phyloP scores from a whole-genome alignment of 164 flowering plant species.

The Annona squamosa region DNA sequence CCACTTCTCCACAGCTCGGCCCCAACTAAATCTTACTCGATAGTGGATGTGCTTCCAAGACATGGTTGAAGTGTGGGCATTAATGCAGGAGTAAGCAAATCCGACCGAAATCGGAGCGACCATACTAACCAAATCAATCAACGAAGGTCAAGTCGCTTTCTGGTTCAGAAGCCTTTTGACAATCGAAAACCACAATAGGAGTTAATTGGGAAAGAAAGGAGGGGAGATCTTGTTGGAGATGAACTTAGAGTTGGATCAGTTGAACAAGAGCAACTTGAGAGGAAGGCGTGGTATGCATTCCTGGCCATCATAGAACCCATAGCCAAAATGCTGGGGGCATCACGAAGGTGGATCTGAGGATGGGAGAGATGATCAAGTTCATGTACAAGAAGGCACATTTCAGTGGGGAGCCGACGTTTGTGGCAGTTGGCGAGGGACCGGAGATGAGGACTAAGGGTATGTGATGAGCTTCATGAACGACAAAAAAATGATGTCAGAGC shows the following conservation, averaged over 20 bases:
- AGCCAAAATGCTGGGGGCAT: constrained; percentile 49
- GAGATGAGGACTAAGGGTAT: constrained; percentile 32
- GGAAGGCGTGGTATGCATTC: constrained; percentile 35
- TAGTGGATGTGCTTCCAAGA: background rate
- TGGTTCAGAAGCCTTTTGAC: too few relatives aligned
- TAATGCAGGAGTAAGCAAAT: too few relatives aligned
- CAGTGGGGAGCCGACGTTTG: constrained; percentile 44
- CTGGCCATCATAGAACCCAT: constrained; percentile 55
- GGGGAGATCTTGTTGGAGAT: constrained; percentile 29
- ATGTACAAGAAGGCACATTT: constrained; percentile 27
- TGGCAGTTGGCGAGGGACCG: constrained; percentile 4
- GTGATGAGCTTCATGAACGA: constrained; percentile 34
- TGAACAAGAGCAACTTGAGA: constrained; percentile 33
- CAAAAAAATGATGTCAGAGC: constrained; percentile 47
- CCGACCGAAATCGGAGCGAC: too few relatives aligned
- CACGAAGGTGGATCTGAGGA: constrained; percentile 45
- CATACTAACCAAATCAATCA: too few relatives aligned
- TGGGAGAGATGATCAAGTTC: constrained; percentile 24
- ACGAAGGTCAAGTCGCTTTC: too few relatives aligned
- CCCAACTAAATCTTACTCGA: too few relatives aligned
- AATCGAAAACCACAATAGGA: too few relatives aligned
- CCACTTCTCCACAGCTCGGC: background rate
- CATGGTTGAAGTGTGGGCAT: too few relatives aligned
- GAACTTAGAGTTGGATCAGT: constrained; percentile 49
- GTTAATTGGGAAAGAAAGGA: too few relatives aligned